Percentiles rank a stretch among this genome's conserved stretches.
Evolutionary conservation across 352 stramenopile genomes (phyloP).

Genomic region (Plasmopara halstedii): DNA sequence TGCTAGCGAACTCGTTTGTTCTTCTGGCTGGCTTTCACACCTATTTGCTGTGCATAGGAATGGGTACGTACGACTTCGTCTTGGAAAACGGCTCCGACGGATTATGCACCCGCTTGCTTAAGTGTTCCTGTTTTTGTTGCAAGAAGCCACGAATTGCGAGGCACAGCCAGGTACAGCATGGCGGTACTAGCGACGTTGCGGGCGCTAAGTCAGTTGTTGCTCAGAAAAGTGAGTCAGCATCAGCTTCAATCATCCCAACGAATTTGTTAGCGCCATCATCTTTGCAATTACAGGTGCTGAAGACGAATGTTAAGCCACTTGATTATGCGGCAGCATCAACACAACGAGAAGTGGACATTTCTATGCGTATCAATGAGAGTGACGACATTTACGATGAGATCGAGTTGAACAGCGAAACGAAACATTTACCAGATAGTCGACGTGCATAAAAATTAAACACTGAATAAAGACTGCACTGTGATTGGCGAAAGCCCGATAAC

Average conservation of each 20-base stretch:
- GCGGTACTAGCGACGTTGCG: slow-evolving; percentile 12
- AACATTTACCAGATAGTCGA: too few species aligned
- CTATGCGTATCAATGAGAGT: slow-evolving; percentile 35
- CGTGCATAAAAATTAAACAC: slow-evolving; percentile 11
- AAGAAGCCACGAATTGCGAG: slow-evolving; percentile 22
- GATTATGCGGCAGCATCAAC: slow-evolving; percentile 6
- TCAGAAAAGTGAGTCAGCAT: slow-evolving; percentile 13
- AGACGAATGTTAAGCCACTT: slow-evolving; percentile 1
- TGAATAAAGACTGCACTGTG: slow-evolving; percentile 10
- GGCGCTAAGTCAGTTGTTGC: slow-evolving; percentile 1
- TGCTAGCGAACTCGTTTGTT: slow-evolving; percentile 58
- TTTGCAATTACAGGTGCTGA: slow-evolving; percentile 1
- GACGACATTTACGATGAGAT: slow-evolving; percentile 45
- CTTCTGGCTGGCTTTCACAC: slow-evolving; percentile 71
- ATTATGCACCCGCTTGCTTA: slow-evolving; percentile 67
- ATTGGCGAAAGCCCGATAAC: slow-evolving; percentile 28
- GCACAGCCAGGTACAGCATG: slow-evolving; percentile 26
- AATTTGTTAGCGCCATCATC: slow-evolving; percentile 12
- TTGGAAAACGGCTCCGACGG: slow-evolving; percentile 67
- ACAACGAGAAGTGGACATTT: slow-evolving; percentile 9
- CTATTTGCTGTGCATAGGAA: slow-evolving; percentile 59
- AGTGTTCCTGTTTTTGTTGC: slow-evolving; percentile 52
- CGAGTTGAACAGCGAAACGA: slow-evolving; percentile 16
- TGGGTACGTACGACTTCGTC: slow-evolving; percentile 83
- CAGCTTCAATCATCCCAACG: slow-evolving; percentile 8